These are phyloP conservation scores for Salix arbutifolia DNA, from an alignment of 345 rosid genomes.

Conservation along the genomic window DNA sequence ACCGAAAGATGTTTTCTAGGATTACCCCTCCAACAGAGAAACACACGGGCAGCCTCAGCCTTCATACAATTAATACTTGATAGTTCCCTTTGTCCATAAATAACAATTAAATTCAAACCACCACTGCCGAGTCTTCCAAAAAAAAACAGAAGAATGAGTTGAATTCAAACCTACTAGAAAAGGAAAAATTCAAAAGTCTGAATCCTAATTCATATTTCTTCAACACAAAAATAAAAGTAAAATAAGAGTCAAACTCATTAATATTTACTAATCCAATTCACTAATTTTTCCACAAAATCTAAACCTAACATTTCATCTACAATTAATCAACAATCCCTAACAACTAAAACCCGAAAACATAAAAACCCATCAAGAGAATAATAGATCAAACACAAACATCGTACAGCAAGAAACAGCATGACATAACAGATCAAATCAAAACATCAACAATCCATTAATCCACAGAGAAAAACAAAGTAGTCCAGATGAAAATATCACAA, in stretches of 20 bases:
- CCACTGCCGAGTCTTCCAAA: no score
- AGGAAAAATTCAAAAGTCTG: neutral
- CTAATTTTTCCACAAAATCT: conserved; percentile 8
- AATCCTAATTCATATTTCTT: neutral
- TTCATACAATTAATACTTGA: neutral
- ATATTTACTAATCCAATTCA: conserved; percentile 2
- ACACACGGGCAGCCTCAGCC: neutral
- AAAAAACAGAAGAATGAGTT: neutral
- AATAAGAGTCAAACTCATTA: conserved; percentile 11
- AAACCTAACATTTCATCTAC: neutral
- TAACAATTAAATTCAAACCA: no score
- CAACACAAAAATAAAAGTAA: neutral
- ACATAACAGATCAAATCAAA: conserved; percentile 9
- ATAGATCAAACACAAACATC: neutral
- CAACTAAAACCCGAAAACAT: neutral
- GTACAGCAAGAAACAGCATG: neutral
- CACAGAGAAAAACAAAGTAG: neutral
- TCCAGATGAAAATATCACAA: neutral
- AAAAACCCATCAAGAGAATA: conserved; percentile 1
- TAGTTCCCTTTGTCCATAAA: neutral
- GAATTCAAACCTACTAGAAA: neutral
- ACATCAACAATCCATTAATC: conserved; percentile 1
- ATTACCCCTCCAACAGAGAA: neutral
- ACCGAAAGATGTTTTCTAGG: neutral
- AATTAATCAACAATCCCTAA: neutral